Evolutionary conservation across 1,284 basidiomycete genomes (phyloP).

Genomic region (Athelia psychrophila): DNA sequence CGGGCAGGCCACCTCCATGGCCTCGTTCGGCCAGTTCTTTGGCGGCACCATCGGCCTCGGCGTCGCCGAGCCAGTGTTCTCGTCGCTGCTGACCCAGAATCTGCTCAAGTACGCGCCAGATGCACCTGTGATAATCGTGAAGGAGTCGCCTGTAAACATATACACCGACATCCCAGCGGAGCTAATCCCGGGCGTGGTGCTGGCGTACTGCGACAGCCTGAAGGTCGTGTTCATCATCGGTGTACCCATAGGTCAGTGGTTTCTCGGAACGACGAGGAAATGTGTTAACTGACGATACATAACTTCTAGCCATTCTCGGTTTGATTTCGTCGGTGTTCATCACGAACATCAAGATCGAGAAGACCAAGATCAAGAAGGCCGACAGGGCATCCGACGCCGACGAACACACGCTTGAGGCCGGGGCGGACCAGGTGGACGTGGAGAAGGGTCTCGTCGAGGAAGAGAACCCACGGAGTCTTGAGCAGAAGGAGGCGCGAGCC

Average conservation of each 20-base stretch:
- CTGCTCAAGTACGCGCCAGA: constrained; percentile 10
- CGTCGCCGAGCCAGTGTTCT: constrained; percentile 14
- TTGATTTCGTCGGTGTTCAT: constrained; percentile 5
- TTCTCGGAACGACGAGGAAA: too few species aligned
- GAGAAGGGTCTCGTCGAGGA: too few species aligned
- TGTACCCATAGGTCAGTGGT: constrained; percentile 5
- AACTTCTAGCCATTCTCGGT: constrained; percentile 1
- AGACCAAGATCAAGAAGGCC: neutral
- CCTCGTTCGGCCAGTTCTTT: constrained; percentile 12
- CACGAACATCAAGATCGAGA: constrained; percentile 4
- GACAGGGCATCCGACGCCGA: too few species aligned
- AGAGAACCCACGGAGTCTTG: too few species aligned
- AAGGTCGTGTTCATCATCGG: constrained; percentile 9
- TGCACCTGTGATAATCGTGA: constrained; percentile 4
- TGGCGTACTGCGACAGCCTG: constrained; percentile 5
- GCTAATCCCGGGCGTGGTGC: constrained; percentile 7
- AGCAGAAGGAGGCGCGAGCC: too few species aligned
- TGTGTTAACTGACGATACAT: neutral
- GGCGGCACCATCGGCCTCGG: constrained; percentile 15
- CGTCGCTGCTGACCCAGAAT: constrained; percentile 6
- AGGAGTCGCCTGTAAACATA: constrained; percentile 6
- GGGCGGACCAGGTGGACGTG: too few species aligned
- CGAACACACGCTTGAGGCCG: too few species aligned
- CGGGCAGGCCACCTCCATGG: constrained; percentile 14
- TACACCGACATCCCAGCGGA: constrained; percentile 3